A percentile compares a stretch with the other conserved stretches of the same genome.
Conservation (phyloP, 2,329 filamentous ascomycete species). For the Sodiomyces alkalinus region DNA sequence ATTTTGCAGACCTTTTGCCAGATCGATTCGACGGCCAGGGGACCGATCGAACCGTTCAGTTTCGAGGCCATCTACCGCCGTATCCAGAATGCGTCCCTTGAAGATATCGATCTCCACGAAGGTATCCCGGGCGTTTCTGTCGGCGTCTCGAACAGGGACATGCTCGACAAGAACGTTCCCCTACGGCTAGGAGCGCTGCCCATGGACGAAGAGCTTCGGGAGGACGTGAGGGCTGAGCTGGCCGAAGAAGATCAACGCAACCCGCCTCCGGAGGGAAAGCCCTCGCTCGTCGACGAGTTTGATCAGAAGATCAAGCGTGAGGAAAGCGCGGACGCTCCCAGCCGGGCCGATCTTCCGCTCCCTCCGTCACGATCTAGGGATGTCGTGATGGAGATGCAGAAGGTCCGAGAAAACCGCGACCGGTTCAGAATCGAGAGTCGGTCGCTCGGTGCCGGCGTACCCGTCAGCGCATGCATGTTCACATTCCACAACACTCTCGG, state of each 20-base stretch:
- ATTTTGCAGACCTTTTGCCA: constrained; percentile 50
- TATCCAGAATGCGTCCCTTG: constrained; percentile 44
- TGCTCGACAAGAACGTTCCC: constrained; percentile 37
- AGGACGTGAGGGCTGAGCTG: constrained; percentile 76
- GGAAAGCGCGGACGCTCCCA: constrained; percentile 71
- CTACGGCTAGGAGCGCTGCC: constrained; percentile 71
- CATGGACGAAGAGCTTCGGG: constrained; percentile 67
- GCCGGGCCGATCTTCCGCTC: constrained; percentile 64
- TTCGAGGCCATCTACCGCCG: constrained; percentile 44
- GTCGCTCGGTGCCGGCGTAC: constrained; percentile 69
- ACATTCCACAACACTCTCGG: constrained; percentile 96
- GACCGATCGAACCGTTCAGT: constrained; percentile 48
- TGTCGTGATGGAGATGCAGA: constrained; percentile 86
- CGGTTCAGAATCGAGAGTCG: constrained; percentile 76
- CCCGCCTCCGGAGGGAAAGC: constrained; percentile 54
- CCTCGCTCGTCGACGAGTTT: constrained; percentile 73
- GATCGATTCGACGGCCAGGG: constrained; percentile 41
- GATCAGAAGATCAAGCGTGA: constrained; percentile 81
- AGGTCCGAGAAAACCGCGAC: constrained; percentile 83
- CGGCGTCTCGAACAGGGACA: constrained; percentile 44
- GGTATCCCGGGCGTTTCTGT: constrained; percentile 49
- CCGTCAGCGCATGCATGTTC: constrained; percentile 88
- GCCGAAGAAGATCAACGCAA: constrained; percentile 70
- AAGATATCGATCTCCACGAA: constrained; percentile 47
- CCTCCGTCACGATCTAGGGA: constrained; percentile 81